Conservation (phyloP, 1,284 basidiomycete genomes). For the Cutaneotrichosporon cyanovorans region DNA sequence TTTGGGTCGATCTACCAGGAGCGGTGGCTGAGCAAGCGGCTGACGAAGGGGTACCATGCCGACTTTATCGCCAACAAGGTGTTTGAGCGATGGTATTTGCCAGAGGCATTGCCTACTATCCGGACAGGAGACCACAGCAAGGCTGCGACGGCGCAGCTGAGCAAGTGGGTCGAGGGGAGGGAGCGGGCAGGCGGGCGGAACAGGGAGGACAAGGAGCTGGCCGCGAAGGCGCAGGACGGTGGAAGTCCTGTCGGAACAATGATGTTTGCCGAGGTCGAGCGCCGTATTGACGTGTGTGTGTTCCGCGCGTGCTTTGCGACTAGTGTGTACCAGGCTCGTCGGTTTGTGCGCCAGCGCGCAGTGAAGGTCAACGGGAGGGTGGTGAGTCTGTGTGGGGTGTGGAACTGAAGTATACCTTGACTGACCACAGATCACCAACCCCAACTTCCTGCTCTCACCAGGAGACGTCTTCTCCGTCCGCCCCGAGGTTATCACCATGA, state of each 20-base stretch:
- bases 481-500: constrained; percentile 70
- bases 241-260: constrained; percentile 72
- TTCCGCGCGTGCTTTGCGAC: constrained; percentile 87
- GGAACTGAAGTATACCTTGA: no score
- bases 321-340: constrained; percentile 81
- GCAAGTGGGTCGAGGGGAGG: constrained; percentile 53
- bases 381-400: constrained; percentile 50
- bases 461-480: constrained; percentile 91
- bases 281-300: constrained; percentile 82
- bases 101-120: constrained; percentile 76
- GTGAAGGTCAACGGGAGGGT: constrained; percentile 84
- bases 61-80: constrained; percentile 87
- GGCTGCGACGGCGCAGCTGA: constrained; percentile 47
- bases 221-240: constrained; percentile 53
- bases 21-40: constrained; percentile 82
- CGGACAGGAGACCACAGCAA: constrained; percentile 35
- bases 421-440: constrained; percentile 60
- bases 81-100: constrained; percentile 94
- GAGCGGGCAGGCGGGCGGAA: constrained; percentile 34
- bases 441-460: constrained; percentile 84
- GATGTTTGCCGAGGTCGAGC: constrained; percentile 90
- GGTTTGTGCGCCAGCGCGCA: constrained; percentile 77
- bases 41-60: constrained; percentile 89
- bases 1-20: constrained; percentile 76
- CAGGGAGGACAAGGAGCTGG: constrained; percentile 47